Evolutionary conservation across 2,329 filamentous ascomycete species (phyloP), one percentile per base, ranked within the genome.

Genomic region (Xenosphaeropsis pyriputrescens): DNA sequence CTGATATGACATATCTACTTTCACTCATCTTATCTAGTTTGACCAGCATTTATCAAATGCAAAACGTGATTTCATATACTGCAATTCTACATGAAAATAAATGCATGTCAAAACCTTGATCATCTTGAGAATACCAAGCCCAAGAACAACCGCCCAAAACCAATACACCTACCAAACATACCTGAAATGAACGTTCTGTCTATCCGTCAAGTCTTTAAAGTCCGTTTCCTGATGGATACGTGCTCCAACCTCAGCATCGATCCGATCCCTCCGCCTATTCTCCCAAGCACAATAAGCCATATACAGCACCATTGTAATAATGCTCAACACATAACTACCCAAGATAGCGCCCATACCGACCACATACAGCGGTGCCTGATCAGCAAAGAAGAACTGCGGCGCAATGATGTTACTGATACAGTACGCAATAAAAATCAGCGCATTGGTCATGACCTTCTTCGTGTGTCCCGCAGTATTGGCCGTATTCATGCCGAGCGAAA

Each of bases 381-480:
- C 40, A 29, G 39, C 37, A 2, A 58, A 59, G 54, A 72, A 71
- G 6, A 65, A 71, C 50, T 70, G 62, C 0, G 68, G 68, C 0
- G 68, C 68, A 44, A 72, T 71, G 41, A 73, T 68, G 48, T 68
- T 72, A 13, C 64, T 67, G 6, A 70, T 49, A 0, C 64, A 67
- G 45, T 68, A 70, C 15, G 60, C 62, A 15, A 60, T 63, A 30
- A 60, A 58, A 41, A 70, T 53, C 39, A 68, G 49, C 19, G 63
- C 63, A 18, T 59, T 59, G 5, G 63, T 64, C 39, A 67, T 65
- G 18, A 65, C 62, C 14, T 64, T 59, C 51, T 70, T 70, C 6
- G 67, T 70, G 18, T 59, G 58, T 9, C 65, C 66, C 6, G 30
- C 30, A 8, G 16, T 32, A 17, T 32, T 32, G 6, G 30, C 30